Evolutionary conservation across 2,329 filamentous ascomycete genomes (phyloP), one percentile per base, ranked within the genome.

Genomic region (Alternaria solani): DNA sequence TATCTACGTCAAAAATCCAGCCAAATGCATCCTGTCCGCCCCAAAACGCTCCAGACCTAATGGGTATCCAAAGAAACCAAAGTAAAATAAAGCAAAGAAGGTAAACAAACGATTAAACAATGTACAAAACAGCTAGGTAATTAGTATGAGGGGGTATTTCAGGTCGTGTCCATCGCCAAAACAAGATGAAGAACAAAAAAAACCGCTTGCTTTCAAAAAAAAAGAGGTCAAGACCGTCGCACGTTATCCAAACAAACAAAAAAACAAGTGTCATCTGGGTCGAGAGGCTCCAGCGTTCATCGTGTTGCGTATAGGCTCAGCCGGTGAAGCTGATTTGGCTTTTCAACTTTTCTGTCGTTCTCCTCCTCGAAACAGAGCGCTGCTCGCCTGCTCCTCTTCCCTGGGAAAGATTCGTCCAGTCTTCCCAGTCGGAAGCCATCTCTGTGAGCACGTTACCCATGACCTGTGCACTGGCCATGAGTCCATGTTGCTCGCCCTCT

Each of bases 391-490:
- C 18, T 16, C 44, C 42, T n/a, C 58, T 62, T 14, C 57, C 59
- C 26, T 57, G 51, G 12, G 76, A 72, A 2, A 77, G 69, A 4
- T 65, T 70, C 7, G 72, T 76, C 78, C 78, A 80, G 48, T 80
- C 77, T 57, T 77, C 74, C 94, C 94, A 98, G 77, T 98, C 95
- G 67, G 89, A 89, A 53, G 92, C 91, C 72, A 99, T 96, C 81
- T 99, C 95, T 79, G 93, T 94, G 36, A 99, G 82, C n/a, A 98
- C 91, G 20, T 90, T 89, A 43, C 93, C 92, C 95, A 99, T 99
- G 44, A 98, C 94, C 14, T 84, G 84, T 0, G 95, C 94, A 67
- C 91, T 96, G 1, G 95, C 95, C 95, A 99, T 99, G 25, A 99
- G 82, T 0, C 95, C 94, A 75, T 99, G 95, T 3, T 94, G 93